Evolutionary conservation across 192 early-diverging fungal genomes (phyloP), one percentile per base, ranked within the genome.

Genomic region (Backusella australiensis): DNA sequence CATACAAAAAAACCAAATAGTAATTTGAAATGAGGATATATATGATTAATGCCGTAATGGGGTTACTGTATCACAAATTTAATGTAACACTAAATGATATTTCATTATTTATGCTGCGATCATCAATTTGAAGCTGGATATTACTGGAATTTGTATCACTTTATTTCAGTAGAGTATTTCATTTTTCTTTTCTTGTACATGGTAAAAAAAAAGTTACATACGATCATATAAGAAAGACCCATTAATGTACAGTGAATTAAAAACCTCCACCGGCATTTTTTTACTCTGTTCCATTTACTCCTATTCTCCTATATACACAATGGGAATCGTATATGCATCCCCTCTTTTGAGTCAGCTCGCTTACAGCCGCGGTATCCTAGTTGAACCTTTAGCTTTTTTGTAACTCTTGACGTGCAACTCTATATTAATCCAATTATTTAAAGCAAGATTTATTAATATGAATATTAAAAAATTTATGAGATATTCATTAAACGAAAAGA

Each of bases 51-150:
- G 23, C 56, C 46, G 46, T 49, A 11, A 63, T 1, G 11, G 21
- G 56, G 9, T 29, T 2, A 29, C 21, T 63, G 56, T 63, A 23
- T 63, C 26, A 29, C 56, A 14, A 63, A 63, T 63, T 9, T 23
- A 63, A 63, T 63, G 56, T 63, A 23, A 29, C 56, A 63, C 56
- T 63, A n/a, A 21, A 56, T 56, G 56, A 63, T 63, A 26, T 63
- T 63, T 26, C 26, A 29, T 23, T 26, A 63, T 63, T 14, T 63
- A 63, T 63, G 56, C 56, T 63, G 56, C 21, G 9, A 63, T 63
- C 56, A 63, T 63, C 21, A 9, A 63, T 21, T 21, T 56, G 56
- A 23, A 63, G 8, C 8, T 59, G n/a, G 21, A 59, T 59, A 12
- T 17, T 49, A 49, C 46, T 19, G 46, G 46, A 49, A 19, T 63